Percentiles rank a stretch among this genome's conserved stretches.
Evolutionary conservation across 2,329 filamentous ascomycete genomes (phyloP).

Genomic region (Colletotrichum spinosum): DNA sequence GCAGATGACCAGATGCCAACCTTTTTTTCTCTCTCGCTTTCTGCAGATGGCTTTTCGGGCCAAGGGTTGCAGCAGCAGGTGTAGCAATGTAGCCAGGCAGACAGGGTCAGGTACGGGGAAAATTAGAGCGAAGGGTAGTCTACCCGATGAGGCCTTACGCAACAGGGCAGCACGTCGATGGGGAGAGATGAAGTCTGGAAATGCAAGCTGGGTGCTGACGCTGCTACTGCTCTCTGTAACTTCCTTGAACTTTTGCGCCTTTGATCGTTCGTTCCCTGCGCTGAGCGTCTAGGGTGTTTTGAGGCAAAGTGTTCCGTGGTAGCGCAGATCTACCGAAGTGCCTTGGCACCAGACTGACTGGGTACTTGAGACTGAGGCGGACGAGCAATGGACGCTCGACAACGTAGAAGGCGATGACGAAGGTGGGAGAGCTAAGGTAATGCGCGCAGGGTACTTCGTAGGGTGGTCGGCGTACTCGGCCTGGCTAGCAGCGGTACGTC

Average conservation of each 20-base stretch:
- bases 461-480: neutral
- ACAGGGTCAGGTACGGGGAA: neutral
- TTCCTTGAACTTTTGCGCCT: conserved; percentile 2
- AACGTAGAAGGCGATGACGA: conserved; percentile 30
- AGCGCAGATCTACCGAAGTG: conserved; percentile 30
- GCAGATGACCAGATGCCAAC: conserved; percentile 33
- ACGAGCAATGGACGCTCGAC: conserved; percentile 15
- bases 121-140: neutral
- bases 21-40: neutral
- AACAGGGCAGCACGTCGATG: conserved; percentile 23
- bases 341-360: conserved; percentile 20
- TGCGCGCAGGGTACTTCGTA: conserved; percentile 14
- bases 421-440: conserved; percentile 9
- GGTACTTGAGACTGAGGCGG: neutral
- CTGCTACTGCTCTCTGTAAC: neutral
- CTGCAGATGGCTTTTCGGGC: conserved; percentile 3
- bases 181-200: conserved; percentile 4
- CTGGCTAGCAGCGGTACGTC: conserved; percentile 16
- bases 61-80: conserved; percentile 23
- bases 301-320: conserved; percentile 32
- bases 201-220: neutral
- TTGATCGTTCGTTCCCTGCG: conserved; percentile 13
- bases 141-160: conserved; percentile 18
- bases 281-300: conserved; percentile 21
- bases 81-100: conserved; percentile 7